Conservation (phyloP, 768 basidiomycete genomes). For the Suillus subaureus region DNA sequence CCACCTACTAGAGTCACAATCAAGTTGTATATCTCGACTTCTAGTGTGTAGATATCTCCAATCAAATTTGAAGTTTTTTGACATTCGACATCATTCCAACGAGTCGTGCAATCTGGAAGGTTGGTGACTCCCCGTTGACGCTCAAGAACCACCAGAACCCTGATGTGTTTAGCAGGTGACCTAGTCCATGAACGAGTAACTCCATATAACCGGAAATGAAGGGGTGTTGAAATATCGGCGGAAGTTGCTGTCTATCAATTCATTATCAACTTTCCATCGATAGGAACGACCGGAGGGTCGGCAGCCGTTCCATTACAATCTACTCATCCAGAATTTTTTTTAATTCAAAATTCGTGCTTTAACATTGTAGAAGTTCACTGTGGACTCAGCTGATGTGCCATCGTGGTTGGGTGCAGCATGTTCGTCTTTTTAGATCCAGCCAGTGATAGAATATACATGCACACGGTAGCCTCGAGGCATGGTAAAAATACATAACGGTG, state of each 20-base stretch:
- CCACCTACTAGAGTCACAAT: background rate
- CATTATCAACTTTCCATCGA: slow-evolving; percentile 22
- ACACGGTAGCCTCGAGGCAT: slow-evolving; percentile 28
- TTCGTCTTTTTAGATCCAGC: background rate
- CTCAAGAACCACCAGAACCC: slow-evolving; percentile 13
- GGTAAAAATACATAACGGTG: slow-evolving; percentile 15
- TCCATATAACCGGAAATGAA: slow-evolving; percentile 9
- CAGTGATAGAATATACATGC: background rate
- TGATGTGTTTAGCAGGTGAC: slow-evolving; percentile 15
- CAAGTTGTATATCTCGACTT: background rate
- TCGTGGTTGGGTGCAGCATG: slow-evolving; percentile 8
- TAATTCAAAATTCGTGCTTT: background rate
- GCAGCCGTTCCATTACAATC: slow-evolving; percentile 12
- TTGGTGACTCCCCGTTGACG: slow-evolving; percentile 8
- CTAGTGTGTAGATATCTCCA: background rate
- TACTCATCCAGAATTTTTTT: slow-evolving; percentile 1
- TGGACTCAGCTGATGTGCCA: slow-evolving; percentile 5
- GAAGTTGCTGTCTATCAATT: slow-evolving; percentile 17
- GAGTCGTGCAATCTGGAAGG: background rate
- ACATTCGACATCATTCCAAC: background rate
- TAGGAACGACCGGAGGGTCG: slow-evolving; percentile 17
- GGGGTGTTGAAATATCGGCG: slow-evolving; percentile 11
- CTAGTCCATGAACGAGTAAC: slow-evolving; percentile 9
- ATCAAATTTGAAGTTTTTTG: background rate
- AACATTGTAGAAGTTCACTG: background rate